Evolutionary conservation across 495 filamentous ascomycete genomes (phyloP), one percentile per base, ranked within the genome.

Genomic region (Hypoxylon subgilvum): DNA sequence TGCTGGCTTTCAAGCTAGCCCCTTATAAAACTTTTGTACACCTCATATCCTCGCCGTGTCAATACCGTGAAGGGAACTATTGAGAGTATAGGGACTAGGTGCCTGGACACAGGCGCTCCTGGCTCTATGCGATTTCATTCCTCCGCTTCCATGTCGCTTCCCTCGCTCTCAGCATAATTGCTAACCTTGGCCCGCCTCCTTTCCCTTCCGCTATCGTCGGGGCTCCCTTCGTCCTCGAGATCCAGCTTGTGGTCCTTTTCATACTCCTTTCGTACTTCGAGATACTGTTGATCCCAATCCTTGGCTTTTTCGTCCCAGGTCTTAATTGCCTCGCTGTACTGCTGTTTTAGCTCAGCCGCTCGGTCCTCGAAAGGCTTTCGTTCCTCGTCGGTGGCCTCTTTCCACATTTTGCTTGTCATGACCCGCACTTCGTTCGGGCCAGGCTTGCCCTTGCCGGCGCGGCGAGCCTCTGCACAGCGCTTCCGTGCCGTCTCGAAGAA

Each of bases 331-430:
- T 81, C 76, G n/a, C 75, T 76, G 63, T 90, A 86, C 4, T 63
- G 73, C 42, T 80, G 76, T 55, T 89, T 90, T 55, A 88, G 84
- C 13, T 76, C 80, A 54, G 87, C 82, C 3, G 86, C 86, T 66
- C 84, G 79, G 30, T 89, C 86, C 48, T 90, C 74, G 62, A 89
- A 97, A 19, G 90, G 92, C 66, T 80, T 76, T 68, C 87, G 88
- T 55, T 81, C 79, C 27, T 86, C 88, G 6, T 81, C 79, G 3
- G 76, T 63, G 0, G 88, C 86, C 48, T 89, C 86, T 57, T 88
- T 86, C 94, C 94, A 98, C 89, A 91, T 92, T 63, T 86, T 84
- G 13, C 91, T 89, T 14, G 93, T 79, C 53, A 88, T 89, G 6
- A 84, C 79, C 27, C 94, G 87, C 43, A 98, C 86, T 57, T 94